phyloP scores from a whole-genome alignment of 2,329 filamentous ascomycete genomes.

The Exophiala sp. region DNA sequence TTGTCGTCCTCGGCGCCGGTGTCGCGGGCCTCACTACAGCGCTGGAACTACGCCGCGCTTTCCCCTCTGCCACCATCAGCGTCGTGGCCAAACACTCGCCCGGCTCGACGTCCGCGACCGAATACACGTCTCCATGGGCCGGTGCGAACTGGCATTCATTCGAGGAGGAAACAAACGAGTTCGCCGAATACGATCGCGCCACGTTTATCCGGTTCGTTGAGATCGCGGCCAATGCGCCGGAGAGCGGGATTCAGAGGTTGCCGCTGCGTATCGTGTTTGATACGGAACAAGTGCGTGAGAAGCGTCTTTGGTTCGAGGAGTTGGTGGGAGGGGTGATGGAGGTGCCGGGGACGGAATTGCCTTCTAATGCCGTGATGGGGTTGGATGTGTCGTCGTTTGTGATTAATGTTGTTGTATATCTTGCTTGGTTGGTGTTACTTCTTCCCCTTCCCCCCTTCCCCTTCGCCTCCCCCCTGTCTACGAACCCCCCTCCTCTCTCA shows the following conservation, averaged over 20 bases:
- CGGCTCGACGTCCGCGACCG: constrained; percentile 63
- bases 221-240: not conserved
- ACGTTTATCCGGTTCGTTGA: constrained; percentile 53
- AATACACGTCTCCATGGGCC: constrained; percentile 77
- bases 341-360: constrained; percentile 9
- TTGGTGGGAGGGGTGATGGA: constrained; percentile 57
- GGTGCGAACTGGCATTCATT: constrained; percentile 65
- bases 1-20: constrained; percentile 44
- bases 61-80: constrained; percentile 47
- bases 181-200: constrained; percentile 19
- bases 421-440: constrained; percentile 66
- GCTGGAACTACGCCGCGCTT: constrained; percentile 38
- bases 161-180: constrained; percentile 26
- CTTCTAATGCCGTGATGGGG: constrained; percentile 34
- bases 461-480: not conserved
- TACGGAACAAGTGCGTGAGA: constrained; percentile 15
- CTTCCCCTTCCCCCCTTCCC: not conserved
- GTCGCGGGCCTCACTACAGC: constrained; percentile 57
- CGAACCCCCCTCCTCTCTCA: constrained; percentile 33
- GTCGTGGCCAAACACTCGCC: constrained; percentile 76
- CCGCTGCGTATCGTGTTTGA: constrained; percentile 31
- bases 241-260: constrained; percentile 57
- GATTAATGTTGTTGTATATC: constrained; percentile 81
- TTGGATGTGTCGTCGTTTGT: constrained; percentile 68
- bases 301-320: constrained; percentile 54